phyloP scores from a whole-genome alignment of 345 rosid species.

The Excoecaria cochinchinensis region DNA sequence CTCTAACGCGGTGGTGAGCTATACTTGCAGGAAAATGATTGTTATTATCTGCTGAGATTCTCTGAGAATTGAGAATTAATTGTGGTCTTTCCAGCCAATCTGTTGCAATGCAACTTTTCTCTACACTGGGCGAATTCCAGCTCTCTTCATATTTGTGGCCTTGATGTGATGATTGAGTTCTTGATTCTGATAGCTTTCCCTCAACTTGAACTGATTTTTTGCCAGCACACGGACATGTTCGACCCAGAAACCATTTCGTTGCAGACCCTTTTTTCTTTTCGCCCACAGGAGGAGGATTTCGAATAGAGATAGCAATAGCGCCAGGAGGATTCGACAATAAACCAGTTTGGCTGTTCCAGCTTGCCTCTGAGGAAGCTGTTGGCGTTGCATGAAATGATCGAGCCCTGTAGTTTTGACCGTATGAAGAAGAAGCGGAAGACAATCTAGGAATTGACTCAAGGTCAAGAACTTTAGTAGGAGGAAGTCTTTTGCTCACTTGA shows the following conservation, averaged over 20 bases:
- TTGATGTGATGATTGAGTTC: conserved; percentile 24
- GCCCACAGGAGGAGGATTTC: conserved; percentile 19
- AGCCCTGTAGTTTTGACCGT: conserved; percentile 37
- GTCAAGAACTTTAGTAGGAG: conserved; percentile 30
- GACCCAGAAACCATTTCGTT: conserved; percentile 50
- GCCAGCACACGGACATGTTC: conserved; percentile 64
- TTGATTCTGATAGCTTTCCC: conserved; percentile 39
- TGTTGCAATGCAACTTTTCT: conserved; percentile 11
- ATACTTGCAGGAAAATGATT: conserved; percentile 17
- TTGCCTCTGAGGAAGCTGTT: conserved; percentile 78
- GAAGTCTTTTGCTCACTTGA: conserved; percentile 34
- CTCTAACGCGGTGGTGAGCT: conserved; percentile 24
- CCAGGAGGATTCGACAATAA: conserved; percentile 62
- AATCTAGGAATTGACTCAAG: conserved; percentile 38
- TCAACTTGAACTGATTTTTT: conserved; percentile 68
- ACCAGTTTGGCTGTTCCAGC: conserved; percentile 92
- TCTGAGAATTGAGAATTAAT: conserved; percentile 6
- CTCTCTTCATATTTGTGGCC: not conserved
- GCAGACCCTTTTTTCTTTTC: conserved; percentile 29
- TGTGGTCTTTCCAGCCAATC: conserved; percentile 24
- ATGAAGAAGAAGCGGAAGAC: conserved; percentile 55
- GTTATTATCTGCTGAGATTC: conserved; percentile 21
- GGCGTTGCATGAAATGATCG: conserved; percentile 57
- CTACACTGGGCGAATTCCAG: not conserved
- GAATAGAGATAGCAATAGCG: conserved; percentile 39